Percentiles rank a stretch among this genome's conserved stretches.
phyloP scores from a whole-genome alignment of 2,329 filamentous ascomycete species.

The Diaporthe citriasiana region DNA sequence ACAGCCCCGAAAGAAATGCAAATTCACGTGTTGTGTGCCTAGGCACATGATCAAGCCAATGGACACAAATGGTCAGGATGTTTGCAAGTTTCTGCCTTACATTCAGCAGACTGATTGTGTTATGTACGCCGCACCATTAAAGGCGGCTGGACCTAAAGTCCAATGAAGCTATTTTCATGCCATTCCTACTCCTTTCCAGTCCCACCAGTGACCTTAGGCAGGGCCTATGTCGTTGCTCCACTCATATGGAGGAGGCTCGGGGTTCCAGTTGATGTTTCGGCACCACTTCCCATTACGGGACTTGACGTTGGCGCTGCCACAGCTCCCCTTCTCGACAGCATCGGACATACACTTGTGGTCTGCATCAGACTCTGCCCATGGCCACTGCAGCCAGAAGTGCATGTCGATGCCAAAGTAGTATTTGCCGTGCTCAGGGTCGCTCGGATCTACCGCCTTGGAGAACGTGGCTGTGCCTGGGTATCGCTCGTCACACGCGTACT shows the following conservation, averaged over 20 bases:
- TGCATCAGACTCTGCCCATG: not conserved
- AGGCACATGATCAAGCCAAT: not conserved
- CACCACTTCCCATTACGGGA: slow-evolving; percentile 20
- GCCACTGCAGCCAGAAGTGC: slow-evolving; percentile 4
- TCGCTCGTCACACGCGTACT: not conserved
- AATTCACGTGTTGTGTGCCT: not conserved
- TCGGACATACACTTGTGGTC: slow-evolving; percentile 13
- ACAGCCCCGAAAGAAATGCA: not conserved
- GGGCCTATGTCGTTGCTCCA: slow-evolving; percentile 9
- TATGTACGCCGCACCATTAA: not conserved
- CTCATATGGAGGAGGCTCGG: not conserved
- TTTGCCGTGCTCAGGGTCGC: not conserved
- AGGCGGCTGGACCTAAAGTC: not conserved
- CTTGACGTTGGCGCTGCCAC: not conserved
- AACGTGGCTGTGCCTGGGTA: slow-evolving; percentile 12
- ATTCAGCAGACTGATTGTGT: not conserved
- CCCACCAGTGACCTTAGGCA: not conserved
- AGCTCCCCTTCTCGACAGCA: not conserved
- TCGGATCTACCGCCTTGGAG: not conserved
- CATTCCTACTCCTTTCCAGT: not conserved
- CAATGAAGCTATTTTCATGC: not conserved
- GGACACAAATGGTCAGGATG: not conserved
- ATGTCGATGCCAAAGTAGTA: slow-evolving; percentile 17
- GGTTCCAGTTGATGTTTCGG: not conserved
- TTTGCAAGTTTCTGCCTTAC: not conserved